phyloP scores from a whole-genome alignment of 805 yeast species.

The Schizosaccharomyces cryophilus region DNA sequence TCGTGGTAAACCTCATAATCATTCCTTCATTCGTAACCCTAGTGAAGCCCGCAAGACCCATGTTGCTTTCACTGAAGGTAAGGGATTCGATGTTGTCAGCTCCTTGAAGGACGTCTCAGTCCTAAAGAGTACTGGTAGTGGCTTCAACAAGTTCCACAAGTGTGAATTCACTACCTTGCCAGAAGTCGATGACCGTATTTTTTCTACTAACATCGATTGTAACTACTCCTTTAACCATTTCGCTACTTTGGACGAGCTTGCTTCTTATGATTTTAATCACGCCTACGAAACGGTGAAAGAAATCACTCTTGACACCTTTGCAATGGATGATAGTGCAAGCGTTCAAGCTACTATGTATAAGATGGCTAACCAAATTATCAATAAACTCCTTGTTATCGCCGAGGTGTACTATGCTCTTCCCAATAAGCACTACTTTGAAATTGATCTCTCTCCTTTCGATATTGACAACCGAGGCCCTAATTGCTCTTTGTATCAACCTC shows the following conservation, averaged over 20 bases:
- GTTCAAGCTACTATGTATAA: slow-evolving; percentile 94
- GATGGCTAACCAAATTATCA: slow-evolving; percentile 56
- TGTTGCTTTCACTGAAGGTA: slow-evolving; percentile 12
- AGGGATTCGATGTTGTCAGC: slow-evolving; percentile 25
- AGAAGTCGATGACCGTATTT: slow-evolving; percentile 63
- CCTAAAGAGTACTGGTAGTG: slow-evolving; percentile 78
- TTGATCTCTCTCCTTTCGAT: slow-evolving; percentile 61
- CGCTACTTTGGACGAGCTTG: slow-evolving; percentile 17
- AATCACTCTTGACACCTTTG: slow-evolving; percentile 53
- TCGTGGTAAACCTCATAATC: slow-evolving; percentile 52
- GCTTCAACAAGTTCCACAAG: slow-evolving; percentile 65
- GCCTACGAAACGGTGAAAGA: slow-evolving; percentile 38
- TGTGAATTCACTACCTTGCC: slow-evolving; percentile 75
- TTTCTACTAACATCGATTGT: slow-evolving; percentile 55
- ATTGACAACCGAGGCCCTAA: slow-evolving; percentile 34
- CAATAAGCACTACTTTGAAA: slow-evolving; percentile 72
- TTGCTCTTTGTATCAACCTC: slow-evolving; percentile 66
- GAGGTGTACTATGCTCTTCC: slow-evolving; percentile 58
- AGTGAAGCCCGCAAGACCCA: slow-evolving; percentile 44
- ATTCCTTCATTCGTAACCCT: slow-evolving; percentile 68
- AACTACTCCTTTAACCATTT: slow-evolving; percentile 9
- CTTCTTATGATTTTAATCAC: slow-evolving; percentile 44
- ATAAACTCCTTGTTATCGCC: slow-evolving; percentile 28
- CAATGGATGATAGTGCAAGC: slow-evolving; percentile 69
- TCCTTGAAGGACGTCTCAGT: slow-evolving; percentile 18